Conservation (phyloP, 306 rosid genomes). For the Lithocarpus polystachyus region DNA sequence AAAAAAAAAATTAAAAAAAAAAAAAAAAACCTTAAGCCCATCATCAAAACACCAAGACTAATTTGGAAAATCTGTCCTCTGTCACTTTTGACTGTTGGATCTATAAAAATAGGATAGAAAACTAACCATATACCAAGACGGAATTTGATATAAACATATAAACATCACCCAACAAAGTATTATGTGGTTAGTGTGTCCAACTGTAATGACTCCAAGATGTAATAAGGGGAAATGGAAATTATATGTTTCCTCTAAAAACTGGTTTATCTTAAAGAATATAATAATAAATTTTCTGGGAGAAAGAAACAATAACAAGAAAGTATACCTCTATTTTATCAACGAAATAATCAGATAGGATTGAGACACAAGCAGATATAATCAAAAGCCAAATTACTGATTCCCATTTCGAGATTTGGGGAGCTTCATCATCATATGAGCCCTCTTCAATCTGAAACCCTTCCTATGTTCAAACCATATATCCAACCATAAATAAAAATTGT, state of each 20-base stretch:
- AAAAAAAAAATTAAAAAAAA: too few relatives aligned
- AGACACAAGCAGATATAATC: constrained; percentile 68
- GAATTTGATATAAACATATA: neutral
- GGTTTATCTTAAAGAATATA: neutral
- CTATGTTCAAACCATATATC: constrained; percentile 38
- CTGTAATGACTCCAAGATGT: neutral
- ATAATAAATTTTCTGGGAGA: neutral
- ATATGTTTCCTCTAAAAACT: neutral
- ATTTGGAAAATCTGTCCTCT: neutral
- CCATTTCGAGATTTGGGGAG: constrained; percentile 78
- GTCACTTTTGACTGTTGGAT: neutral
- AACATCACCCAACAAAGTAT: neutral
- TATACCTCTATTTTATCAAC: constrained; percentile 74
- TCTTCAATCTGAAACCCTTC: constrained; percentile 53
- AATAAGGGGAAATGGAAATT: neutral
- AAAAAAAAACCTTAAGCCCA: neutral
- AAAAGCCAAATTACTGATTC: constrained; percentile 80
- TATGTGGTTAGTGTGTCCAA: neutral
- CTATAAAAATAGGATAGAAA: neutral
- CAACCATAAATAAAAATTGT: constrained; percentile 24
- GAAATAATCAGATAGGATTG: constrained; percentile 67
- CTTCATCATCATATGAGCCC: constrained; percentile 43
- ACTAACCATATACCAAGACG: neutral
- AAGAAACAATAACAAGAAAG: constrained; percentile 5
- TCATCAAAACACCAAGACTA: neutral